A percentile compares a stretch with the other conserved stretches of the same genome.
phyloP scores from a whole-genome alignment of 139 green algal species.

The Limnomonas spitsbergensis region DNA sequence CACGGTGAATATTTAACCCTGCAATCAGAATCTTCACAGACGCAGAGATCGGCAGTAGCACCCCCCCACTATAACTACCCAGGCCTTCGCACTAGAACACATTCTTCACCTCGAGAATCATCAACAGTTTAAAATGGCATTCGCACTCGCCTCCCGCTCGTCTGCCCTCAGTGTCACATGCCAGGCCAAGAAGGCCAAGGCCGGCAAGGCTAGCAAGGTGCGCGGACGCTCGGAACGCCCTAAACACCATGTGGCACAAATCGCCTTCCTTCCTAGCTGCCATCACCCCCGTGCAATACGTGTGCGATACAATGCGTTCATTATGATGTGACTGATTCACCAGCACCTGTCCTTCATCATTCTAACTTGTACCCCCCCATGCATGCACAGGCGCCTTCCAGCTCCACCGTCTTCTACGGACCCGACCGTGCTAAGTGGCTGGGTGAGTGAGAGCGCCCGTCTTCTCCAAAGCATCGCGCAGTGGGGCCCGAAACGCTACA shows the following conservation, averaged over 20 bases:
- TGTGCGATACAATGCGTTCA: too few relatives aligned
- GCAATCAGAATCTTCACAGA: too few relatives aligned
- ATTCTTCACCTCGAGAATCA: neutral
- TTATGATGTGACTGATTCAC: neutral
- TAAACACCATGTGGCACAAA: neutral
- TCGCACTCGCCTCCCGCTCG: neutral
- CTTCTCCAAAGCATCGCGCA: neutral
- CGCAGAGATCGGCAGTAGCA: slow-evolving; percentile 6
- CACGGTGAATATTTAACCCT: too few relatives aligned
- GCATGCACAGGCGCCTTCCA: neutral
- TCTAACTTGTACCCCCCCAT: neutral
- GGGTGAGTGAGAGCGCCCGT: neutral
- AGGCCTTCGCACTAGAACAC: neutral
- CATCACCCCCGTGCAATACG: neutral
- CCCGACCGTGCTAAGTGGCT: slow-evolving; percentile 17
- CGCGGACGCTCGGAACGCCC: neutral
- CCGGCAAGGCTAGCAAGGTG: neutral
- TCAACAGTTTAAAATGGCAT: slow-evolving; percentile 5
- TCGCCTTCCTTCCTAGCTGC: neutral
- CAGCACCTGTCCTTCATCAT: neutral
- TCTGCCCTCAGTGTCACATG: neutral
- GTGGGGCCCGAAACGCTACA: too few relatives aligned
- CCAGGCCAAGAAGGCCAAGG: slow-evolving; percentile 6
- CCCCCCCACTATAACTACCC: neutral
- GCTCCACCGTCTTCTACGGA: neutral